Base-by-base conservation (phyloP, 139 green algal species). In the Chlamydomonas sphaeroides region DNA sequence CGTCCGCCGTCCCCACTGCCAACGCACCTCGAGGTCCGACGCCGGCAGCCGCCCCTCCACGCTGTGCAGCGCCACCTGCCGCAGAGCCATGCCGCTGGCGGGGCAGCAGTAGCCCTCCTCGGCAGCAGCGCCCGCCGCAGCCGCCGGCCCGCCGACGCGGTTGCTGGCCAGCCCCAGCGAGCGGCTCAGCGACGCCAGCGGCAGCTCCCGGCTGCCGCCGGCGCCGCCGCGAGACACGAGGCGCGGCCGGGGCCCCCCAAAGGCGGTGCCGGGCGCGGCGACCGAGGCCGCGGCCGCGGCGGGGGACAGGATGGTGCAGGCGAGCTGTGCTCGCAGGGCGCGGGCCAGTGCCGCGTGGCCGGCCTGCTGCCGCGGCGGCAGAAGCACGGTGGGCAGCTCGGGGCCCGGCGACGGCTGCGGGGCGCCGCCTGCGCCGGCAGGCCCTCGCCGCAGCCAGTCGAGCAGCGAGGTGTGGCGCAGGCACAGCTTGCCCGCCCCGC, bases 391-490 rank as follows among this genome's bases (percentile, higher is more conserved):
- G 10, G 45, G 45, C 14, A 62, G 21, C 26, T 10, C 53, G 5
- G 26, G 11, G 21, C 53, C n/a, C n/a, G n/a, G n/a, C n/a, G n/a
- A n/a, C n/a, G n/a, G n/a, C n/a, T n/a, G n/a, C n/a, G n/a, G n/a
- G n/a, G n/a, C n/a, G n/a, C n/a, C n/a, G n/a, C n/a, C n/a, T n/a
- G n/a, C n/a, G n/a, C n/a, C 8, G 25, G 41, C 25, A 28, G 14
- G 26, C 23, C 56, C 56, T 21, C 71, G 71, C 1, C 71, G 62
- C 3, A 82, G 75, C 75, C 75, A 82, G 21, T 82, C 32, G 28
- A 51, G 42, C 42, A 82, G 73, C 32, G 61, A 73, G 1, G 75
- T 39, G 49, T 82, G 75, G 18, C 75, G 75, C 5, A 72, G 33
- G 4, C 10, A 17, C 15, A 82, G 23, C 62, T 39, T 68, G 63